These are phyloP conservation scores for Trichosporon faecale DNA, from an alignment of 1,284 basidiomycete genomes.

Conservation along the genomic window DNA sequence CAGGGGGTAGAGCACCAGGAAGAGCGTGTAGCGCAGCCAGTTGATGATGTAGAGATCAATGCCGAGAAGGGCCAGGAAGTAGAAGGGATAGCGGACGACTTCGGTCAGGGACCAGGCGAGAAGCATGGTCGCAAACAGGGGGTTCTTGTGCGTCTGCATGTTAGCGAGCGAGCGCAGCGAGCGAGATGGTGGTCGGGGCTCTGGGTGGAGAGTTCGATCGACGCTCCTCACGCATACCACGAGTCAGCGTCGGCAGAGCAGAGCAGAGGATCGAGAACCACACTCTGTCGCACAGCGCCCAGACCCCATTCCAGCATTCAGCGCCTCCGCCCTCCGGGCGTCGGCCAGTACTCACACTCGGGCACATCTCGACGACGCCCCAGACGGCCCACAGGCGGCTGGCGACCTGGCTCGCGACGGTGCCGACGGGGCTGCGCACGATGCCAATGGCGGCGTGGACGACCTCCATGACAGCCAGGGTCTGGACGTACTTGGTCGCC, in stretches of 20 bases:
- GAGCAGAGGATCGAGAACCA: too few relatives aligned
- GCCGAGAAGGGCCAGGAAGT: slow-evolving; percentile 68
- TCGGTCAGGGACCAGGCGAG: slow-evolving; percentile 92
- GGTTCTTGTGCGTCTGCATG: slow-evolving; percentile 65
- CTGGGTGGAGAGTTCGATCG: too few relatives aligned
- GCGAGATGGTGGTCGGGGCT: too few relatives aligned
- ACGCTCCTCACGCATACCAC: too few relatives aligned
- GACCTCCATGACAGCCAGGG: slow-evolving; percentile 74
- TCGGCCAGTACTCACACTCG: slow-evolving; percentile 42
- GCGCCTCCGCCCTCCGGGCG: too few relatives aligned
- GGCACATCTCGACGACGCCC: slow-evolving; percentile 67
- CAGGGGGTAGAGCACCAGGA: slow-evolving; percentile 86
- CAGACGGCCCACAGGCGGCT: slow-evolving; percentile 84
- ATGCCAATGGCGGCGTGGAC: slow-evolving; percentile 74
- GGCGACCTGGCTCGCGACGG: slow-evolving; percentile 80
- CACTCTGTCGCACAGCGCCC: too few relatives aligned
- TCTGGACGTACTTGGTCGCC: slow-evolving; percentile 72
- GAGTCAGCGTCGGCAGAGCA: too few relatives aligned
- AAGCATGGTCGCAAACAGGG: slow-evolving; percentile 86
- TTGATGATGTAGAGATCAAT: slow-evolving; percentile 49
- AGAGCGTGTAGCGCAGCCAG: slow-evolving; percentile 74
- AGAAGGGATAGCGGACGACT: slow-evolving; percentile 87
- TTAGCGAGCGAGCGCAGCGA: slow-evolving; percentile 7
- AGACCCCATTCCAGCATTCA: background rate
- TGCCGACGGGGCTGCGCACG: slow-evolving; percentile 79